phyloP scores from a whole-genome alignment of 129 eudicot species.

The Heracleum sosnowskyi region DNA sequence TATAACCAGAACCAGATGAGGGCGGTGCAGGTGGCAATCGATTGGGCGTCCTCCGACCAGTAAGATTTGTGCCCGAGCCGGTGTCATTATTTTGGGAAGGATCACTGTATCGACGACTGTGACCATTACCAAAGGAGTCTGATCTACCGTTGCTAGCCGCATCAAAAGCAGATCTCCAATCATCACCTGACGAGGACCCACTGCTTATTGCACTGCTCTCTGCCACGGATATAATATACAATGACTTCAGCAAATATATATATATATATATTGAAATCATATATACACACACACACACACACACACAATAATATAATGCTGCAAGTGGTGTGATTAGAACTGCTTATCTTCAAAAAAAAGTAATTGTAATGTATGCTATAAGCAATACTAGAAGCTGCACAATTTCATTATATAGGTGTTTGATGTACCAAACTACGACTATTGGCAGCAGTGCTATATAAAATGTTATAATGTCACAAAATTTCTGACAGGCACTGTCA shows the following conservation, averaged over 20 bases:
- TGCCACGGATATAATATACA: conserved; percentile 22
- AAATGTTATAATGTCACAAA: neutral
- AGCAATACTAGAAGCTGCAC: neutral
- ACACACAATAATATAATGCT: neutral
- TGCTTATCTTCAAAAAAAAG: neutral
- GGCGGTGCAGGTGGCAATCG: conserved; percentile 99
- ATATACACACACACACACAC: too few relatives aligned
- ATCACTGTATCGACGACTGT: conserved; percentile 64
- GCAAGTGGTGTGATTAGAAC: neutral
- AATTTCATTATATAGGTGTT: neutral
- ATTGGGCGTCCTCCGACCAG: conserved; percentile 86
- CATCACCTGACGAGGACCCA: conserved; percentile 66
- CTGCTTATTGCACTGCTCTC: conserved; percentile 69
- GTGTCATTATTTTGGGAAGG: conserved; percentile 65
- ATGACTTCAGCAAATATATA: neutral
- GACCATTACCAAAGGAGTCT: conserved; percentile 47
- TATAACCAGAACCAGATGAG: conserved; percentile 69
- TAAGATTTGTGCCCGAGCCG: conserved; percentile 43
- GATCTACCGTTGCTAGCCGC: conserved; percentile 76
- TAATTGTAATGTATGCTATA: neutral
- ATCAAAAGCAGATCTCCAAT: conserved; percentile 99
- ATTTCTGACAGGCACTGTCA: neutral
- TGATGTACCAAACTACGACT: neutral
- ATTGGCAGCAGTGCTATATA: neutral
- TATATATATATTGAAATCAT: too few relatives aligned